Base-by-base conservation (phyloP, 2,329 filamentous ascomycete species). In the Penicillium glabrum region DNA sequence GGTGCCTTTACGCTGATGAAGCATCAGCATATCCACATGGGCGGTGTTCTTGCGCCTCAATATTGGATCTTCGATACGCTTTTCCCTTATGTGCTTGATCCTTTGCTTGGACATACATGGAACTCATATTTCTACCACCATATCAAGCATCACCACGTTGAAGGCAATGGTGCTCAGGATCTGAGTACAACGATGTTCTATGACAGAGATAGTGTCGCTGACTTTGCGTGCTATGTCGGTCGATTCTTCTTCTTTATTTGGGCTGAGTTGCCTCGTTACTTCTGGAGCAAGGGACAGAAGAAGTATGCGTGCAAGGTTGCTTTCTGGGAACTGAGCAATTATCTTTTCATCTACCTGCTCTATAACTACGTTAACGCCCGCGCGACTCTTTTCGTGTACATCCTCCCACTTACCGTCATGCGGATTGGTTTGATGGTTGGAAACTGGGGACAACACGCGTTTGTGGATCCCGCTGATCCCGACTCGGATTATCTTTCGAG, bases 101-200 rank as follows among this genome's bases (percentile, higher is more conserved):
- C 89, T 0, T 74, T 93, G 55, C 89, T 91, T 83, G 90, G 90
- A 11, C 90, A 93, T 68, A 92, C 89, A 0, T 92, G 89, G 89
- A 91, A 93, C 75, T 88, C 87, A 2, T 93, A 93, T 75, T 93
- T 83, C 71, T 93, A 91, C 69, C 90, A 93, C 69, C 90, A 93
- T 67, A 89, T 93, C 69, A 93, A 93, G 78, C 89, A 92, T 68
- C 90, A 93, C 69, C 90, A 93, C 63, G 86, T 93, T 54, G 90
- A 93, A 74, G 88, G 86, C 60, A 93, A 93, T 66, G 90, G 90
- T 0, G 89, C 89, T 0, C 82, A 87, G 46, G 90, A 93, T 67
- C 79, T 92, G 0, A 90, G 87, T 1, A 89, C 88, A 0, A 93
- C 90, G 0, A 82, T 93, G 37, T 82, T 87, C 14, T 93, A 90